Conservation (phyloP, 177 flowering plant genomes). For the Vitis hybrid region DNA sequence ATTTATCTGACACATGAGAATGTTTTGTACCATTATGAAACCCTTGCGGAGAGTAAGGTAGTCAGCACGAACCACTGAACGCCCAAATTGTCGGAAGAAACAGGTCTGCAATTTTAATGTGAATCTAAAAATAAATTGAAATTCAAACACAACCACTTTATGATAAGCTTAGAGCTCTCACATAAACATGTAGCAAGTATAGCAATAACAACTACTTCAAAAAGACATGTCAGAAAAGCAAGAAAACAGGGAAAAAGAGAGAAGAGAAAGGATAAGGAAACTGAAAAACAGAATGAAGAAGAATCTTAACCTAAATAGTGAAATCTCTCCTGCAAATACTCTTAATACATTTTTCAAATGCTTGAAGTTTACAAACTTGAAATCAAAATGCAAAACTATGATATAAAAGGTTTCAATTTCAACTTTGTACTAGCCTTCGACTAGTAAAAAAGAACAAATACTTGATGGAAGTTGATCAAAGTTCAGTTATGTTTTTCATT, state of each 20-base stretch:
- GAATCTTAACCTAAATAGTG: too few relatives aligned
- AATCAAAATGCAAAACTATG: too few relatives aligned
- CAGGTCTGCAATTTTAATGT: constrained; percentile 55
- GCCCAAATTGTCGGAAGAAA: constrained; percentile 94
- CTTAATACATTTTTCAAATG: too few relatives aligned
- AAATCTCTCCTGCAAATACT: too few relatives aligned
- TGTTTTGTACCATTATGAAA: constrained; percentile 68
- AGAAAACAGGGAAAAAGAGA: background rate
- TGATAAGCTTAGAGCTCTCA: background rate
- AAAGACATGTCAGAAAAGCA: background rate
- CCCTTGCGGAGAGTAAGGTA: constrained; percentile 90
- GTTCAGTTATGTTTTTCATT: too few relatives aligned
- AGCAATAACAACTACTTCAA: background rate
- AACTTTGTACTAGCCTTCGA: too few relatives aligned
- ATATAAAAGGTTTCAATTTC: too few relatives aligned
- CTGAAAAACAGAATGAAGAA: too few relatives aligned
- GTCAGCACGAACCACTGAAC: constrained; percentile 84
- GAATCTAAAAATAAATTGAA: background rate
- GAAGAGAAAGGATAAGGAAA: too few relatives aligned
- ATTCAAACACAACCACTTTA: background rate
- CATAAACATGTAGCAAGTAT: background rate
- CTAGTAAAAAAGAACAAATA: too few relatives aligned
- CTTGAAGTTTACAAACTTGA: too few relatives aligned
- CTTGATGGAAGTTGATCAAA: too few relatives aligned
- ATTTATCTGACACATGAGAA: background rate